phyloP scores from a whole-genome alignment of 306 rosid species.

The Dryas alaskensis region DNA sequence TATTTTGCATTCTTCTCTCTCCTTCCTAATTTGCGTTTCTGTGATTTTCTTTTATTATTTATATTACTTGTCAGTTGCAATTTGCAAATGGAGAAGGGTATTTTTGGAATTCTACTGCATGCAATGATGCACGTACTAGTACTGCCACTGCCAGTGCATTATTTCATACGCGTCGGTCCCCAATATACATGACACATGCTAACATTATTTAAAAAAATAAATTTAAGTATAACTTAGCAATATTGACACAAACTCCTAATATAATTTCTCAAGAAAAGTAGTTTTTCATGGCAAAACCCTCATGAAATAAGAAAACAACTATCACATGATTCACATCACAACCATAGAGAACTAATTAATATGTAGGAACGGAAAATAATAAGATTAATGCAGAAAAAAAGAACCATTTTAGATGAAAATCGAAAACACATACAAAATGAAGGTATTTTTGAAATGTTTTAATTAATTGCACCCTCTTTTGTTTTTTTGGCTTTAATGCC shows the following conservation, averaged over 20 bases:
- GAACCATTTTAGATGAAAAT: neutral
- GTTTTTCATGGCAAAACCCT: neutral
- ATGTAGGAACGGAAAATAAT: neutral
- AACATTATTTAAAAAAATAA: neutral
- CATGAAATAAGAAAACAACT: neutral
- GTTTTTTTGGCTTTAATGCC: neutral
- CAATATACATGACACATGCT: neutral
- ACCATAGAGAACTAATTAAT: neutral
- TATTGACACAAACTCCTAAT: neutral
- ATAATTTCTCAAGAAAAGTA: too few species aligned
- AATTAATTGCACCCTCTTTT: neutral
- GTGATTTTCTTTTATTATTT: neutral
- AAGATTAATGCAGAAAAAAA: neutral
- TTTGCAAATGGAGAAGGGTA: neutral
- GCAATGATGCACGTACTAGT: neutral
- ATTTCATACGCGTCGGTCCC: neutral
- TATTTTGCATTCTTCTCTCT: neutral
- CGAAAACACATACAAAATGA: conserved; percentile 1
- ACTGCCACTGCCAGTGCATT: neutral
- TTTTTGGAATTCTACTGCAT: neutral
- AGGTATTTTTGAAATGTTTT: neutral
- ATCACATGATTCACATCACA: neutral
- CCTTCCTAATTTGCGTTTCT: neutral
- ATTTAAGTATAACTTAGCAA: neutral
- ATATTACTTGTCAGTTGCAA: neutral